Conservation (phyloP, 768 basidiomycete genomes). For the Lactifluus hygrophoroides region DNA sequence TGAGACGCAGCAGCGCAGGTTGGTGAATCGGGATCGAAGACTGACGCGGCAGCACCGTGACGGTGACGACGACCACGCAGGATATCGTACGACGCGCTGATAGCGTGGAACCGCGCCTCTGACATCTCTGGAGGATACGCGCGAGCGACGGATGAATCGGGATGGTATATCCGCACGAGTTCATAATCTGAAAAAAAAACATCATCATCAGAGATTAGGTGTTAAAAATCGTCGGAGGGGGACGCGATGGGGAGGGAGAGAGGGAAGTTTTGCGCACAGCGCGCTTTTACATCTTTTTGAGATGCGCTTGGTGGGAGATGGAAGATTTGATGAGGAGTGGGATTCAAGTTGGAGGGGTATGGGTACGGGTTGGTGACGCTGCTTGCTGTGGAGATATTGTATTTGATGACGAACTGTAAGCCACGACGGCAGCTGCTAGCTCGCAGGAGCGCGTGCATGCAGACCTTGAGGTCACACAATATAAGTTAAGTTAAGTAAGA, state of each 20-base stretch:
- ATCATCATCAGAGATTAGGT: slow-evolving; percentile 14
- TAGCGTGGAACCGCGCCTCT: slow-evolving; percentile 60
- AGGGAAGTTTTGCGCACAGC: slow-evolving; percentile 34
- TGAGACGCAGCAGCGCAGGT: slow-evolving; percentile 22
- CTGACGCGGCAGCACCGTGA: too few relatives aligned
- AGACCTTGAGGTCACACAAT: neutral
- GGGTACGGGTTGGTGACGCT: slow-evolving; percentile 29
- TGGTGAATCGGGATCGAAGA: slow-evolving; percentile 19
- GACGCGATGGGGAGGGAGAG: too few relatives aligned
- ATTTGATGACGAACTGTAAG: neutral
- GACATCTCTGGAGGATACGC: slow-evolving; percentile 38
- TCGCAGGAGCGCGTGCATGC: neutral
- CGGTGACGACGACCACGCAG: slow-evolving; percentile 43
- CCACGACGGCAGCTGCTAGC: neutral
- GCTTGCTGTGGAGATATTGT: slow-evolving; percentile 4
- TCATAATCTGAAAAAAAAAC: slow-evolving; percentile 49
- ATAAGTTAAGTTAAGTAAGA: too few relatives aligned
- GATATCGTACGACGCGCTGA: slow-evolving; percentile 57
- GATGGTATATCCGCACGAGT: slow-evolving; percentile 72
- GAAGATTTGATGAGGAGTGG: slow-evolving; percentile 34
- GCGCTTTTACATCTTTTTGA: slow-evolving; percentile 30
- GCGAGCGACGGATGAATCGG: slow-evolving; percentile 48
- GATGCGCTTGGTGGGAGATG: slow-evolving; percentile 31
- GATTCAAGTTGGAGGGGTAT: slow-evolving; percentile 28
- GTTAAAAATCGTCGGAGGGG: too few relatives aligned